phyloP scores from a whole-genome alignment of 2,329 filamentous ascomycete species.

The Daldinia sp. region DNA sequence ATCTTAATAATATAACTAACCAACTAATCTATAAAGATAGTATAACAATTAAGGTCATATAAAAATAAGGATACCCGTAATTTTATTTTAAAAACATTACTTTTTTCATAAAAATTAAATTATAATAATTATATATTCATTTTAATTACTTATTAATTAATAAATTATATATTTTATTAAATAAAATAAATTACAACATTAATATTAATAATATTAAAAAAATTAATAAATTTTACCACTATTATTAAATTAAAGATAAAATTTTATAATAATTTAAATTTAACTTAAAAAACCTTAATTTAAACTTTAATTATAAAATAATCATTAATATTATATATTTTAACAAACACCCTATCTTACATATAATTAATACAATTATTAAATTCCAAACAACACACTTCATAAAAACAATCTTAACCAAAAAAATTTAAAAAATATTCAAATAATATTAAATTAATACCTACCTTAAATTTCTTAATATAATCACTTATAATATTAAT shows the following conservation, averaged over 20 bases:
- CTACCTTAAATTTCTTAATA: not conserved
- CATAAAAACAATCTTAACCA: not conserved
- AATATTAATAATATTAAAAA: not conserved
- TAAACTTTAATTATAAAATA: not conserved
- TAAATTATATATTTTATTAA: not conserved
- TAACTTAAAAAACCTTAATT: not conserved
- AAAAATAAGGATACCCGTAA: no score
- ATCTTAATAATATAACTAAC: not conserved
- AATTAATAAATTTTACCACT: not conserved
- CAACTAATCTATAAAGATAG: not conserved
- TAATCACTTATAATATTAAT: not conserved
- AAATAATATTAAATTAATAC: conserved; percentile 1
- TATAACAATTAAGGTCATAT: not conserved
- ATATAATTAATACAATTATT: not conserved
- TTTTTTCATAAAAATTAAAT: not conserved
- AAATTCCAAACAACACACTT: no score
- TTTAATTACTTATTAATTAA: not conserved
- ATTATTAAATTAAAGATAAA: conserved; percentile 2
- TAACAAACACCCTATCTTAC: not conserved
- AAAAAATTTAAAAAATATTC: no score
- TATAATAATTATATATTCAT: not conserved
- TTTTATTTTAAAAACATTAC: not conserved
- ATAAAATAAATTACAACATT: not conserved
- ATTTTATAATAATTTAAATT: not conserved
- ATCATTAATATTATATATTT: conserved; percentile 2